These are phyloP conservation scores for Penicillium pulvis DNA, from an alignment of 495 filamentous ascomycete species.

Conservation along the genomic window DNA sequence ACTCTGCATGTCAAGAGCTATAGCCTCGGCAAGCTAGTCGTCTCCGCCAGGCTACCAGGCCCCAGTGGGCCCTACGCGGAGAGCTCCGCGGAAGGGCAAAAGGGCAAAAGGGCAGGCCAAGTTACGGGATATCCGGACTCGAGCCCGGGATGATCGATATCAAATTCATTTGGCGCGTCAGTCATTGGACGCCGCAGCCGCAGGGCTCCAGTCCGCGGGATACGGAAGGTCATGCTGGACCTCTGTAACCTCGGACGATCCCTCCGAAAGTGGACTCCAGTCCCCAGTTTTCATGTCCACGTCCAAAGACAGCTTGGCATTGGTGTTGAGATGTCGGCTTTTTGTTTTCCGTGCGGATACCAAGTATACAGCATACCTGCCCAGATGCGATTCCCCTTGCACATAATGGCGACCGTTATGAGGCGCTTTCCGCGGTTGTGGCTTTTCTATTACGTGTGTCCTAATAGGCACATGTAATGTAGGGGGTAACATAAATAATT, in stretches of 20 bases:
- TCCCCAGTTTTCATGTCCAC: slow-evolving; percentile 29
- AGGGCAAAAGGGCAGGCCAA: slow-evolving; percentile 4
- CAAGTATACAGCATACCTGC: not conserved
- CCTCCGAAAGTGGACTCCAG: slow-evolving; percentile 15
- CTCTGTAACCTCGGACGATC: slow-evolving; percentile 25
- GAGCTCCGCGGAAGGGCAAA: slow-evolving; percentile 18
- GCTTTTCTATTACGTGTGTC: not conserved
- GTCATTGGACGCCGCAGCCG: slow-evolving; percentile 36
- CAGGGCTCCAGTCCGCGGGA: slow-evolving; percentile 22
- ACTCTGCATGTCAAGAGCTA: not conserved
- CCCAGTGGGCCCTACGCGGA: slow-evolving; percentile 16
- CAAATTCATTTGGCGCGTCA: slow-evolving; percentile 22
- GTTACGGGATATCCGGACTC: slow-evolving; percentile 24
- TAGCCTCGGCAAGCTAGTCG: slow-evolving; percentile 3
- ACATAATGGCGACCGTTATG: slow-evolving; percentile 12
- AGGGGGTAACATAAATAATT: not conserved
- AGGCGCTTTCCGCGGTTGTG: slow-evolving; percentile 32
- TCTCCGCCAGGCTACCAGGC: slow-evolving; percentile 1
- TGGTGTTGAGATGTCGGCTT: not conserved
- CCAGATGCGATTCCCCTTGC: not conserved
- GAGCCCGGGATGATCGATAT: slow-evolving; percentile 28
- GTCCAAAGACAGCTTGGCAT: slow-evolving; percentile 18
- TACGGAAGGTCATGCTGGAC: slow-evolving; percentile 14
- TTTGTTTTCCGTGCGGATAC: not conserved
- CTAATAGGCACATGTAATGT: not conserved